Evolutionary conservation across 257 asterid genomes (phyloP), one percentile per base, ranked within the genome.

Genomic region (Ilex asprella): DNA sequence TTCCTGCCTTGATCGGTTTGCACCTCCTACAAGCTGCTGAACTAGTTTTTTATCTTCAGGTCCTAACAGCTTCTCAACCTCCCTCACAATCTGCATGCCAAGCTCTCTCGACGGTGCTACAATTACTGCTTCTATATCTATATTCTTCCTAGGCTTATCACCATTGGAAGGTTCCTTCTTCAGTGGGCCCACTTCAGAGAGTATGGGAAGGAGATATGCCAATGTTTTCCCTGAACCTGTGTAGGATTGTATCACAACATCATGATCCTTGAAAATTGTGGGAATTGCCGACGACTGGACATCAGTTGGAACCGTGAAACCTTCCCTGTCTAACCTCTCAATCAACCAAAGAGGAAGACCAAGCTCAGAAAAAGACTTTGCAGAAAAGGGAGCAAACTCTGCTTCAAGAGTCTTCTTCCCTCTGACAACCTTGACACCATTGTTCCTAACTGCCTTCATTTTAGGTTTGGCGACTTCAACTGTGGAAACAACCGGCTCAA

Each of bases 101-200:
- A 89, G 97, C 80, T 93, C 99, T 73, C 99, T 78, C 2, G 99
- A 93, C 11, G 99, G 99, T n/a, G 96, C 99, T 21, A 93, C 91
- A 41, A 93, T 75, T 55, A 93, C 90, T 55, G 99, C 99, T 74
- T 87, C 86, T 10, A 93, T 70, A 56, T 77, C 85, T 49, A 68
- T 62, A 47, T 60, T 82, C 27, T 71, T 75, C 69, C 82, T 71
- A 53, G 69, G 64, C 58, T 73, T 79, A 27, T 32, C 59, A 11
- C 44, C 64, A 60, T 66, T 56, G 67, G 57, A 39, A 67, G 58
- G 27, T 49, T 66, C 83, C 59, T 68, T 73, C 74, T 73, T 83
- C 66, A 83, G 78, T 15, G 88, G 84, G 41, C 89, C 88, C 13
- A 87, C 61, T 56, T 74, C 78, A 27, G 95, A 79, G 52, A 93